phyloP scores from a whole-genome alignment of 176 grass and related monocot species.

The Dendrocalamus sinicus region DNA sequence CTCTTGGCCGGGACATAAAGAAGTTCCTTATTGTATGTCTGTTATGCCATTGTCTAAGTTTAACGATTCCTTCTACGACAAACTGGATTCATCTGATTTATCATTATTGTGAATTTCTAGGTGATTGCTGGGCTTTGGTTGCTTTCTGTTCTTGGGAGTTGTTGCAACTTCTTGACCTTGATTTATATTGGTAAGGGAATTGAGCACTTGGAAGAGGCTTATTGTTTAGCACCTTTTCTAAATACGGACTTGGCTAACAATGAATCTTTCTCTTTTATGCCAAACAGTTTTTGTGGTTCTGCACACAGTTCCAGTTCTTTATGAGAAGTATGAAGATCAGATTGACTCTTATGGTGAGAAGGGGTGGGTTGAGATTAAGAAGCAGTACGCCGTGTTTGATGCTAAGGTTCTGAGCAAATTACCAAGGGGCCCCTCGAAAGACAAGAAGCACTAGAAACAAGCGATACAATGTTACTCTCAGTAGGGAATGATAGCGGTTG shows the following conservation, averaged over 20 bases:
- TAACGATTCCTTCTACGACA: neutral
- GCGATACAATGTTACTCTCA: neutral
- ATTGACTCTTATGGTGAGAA: conserved; percentile 83
- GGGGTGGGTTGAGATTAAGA: conserved; percentile 78
- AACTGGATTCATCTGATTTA: neutral
- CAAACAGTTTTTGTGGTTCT: conserved; percentile 75
- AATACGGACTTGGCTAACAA: conserved; percentile 16
- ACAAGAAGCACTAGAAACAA: conserved; percentile 79
- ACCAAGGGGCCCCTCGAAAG: conserved; percentile 69
- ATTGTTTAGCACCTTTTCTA: neutral
- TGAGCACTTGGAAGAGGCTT: neutral
- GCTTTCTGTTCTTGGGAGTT: conserved; percentile 77
- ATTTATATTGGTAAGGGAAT: conserved; percentile 76
- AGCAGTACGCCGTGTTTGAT: conserved; percentile 70
- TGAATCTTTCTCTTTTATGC: conserved; percentile 6
- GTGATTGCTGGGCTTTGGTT: conserved; percentile 88
- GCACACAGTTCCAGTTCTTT: conserved; percentile 85
- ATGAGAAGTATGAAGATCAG: conserved; percentile 91
- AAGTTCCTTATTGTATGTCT: conserved; percentile 88
- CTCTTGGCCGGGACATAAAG: conserved; percentile 76
- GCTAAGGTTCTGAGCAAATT: conserved; percentile 91
- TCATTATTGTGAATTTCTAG: conserved; percentile 41
- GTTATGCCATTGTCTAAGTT: neutral
- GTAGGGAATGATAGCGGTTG: conserved; percentile 42
- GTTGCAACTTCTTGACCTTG: conserved; percentile 91